Base-by-base conservation (phyloP, 768 basidiomycete genomes). In the Daedaleopsis sinensis region DNA sequence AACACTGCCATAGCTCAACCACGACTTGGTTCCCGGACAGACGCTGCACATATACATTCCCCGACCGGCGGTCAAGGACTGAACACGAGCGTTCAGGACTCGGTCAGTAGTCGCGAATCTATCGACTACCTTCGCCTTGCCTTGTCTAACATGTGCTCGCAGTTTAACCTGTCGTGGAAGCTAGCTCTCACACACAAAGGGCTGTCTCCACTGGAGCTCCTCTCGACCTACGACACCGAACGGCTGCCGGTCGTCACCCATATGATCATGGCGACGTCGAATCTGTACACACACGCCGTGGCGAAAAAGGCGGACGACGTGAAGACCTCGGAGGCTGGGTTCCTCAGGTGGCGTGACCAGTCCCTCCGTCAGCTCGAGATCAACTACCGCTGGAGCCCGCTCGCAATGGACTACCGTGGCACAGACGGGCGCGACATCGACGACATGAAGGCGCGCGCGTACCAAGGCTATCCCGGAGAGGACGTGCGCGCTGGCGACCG, bases 21-120 rank as follows among this genome's bases (percentile, higher is more conserved):
- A 32, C 7, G 27, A 32, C 2, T 54, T 73, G 7, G 27, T 7
- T 32, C 12, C 11, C 15, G 12, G 38, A 18, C 57, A 84, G 83
- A 85, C 64, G 77, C 80, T 21, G 82, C 80, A 0, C 84, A 84
- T 58, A 71, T 77, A 23, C 80, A 82, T 57, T 75, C 75, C 32
- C 79, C 79, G 18, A 72, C 72, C 7, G 81, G 81, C n/a, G 80
- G 75, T 0, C 80, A 74, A n/a, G n/a, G n/a, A n/a, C n/a, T n/a
- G 42, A 75, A 75, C 59, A 65, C 68, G 11, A 67, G 71, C 37
- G 59, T 74, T 7, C 68, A 70, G 27, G 72, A 73, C 51, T 65
- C 71, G 8, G 68, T 70, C 44, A n/a, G 69, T 63, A 10, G 9
- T 18, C 19, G n/a, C n/a, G n/a, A n/a, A 7, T 10, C 3, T 21